Percentiles rank a stretch among this genome's conserved stretches.
These are phyloP conservation scores for Solanum infundibuliforme DNA, from an alignment of 257 asterid genomes.

Conservation along the genomic window DNA sequence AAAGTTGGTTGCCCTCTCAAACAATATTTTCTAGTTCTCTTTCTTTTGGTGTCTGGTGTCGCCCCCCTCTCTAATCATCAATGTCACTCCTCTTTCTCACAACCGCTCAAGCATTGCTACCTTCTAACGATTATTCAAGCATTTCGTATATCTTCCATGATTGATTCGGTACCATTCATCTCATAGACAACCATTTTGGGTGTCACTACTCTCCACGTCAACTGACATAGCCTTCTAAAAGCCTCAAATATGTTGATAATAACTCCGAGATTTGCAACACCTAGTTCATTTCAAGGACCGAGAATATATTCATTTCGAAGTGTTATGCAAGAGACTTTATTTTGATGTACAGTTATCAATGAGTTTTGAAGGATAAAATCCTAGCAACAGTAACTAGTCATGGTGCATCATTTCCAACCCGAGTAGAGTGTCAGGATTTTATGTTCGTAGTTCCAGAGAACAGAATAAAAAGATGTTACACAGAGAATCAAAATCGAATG, in stretches of 20 bases:
- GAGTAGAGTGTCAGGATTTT: background rate
- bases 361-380: background rate
- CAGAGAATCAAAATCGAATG: background rate
- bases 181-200: background rate
- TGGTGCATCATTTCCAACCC: background rate
- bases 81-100: background rate
- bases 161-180: background rate
- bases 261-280: background rate
- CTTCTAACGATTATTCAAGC: background rate
- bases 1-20: background rate
- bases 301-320: background rate
- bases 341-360: background rate
- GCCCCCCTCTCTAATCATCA: background rate
- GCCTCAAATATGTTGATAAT: background rate
- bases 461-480: background rate
- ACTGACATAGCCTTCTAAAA: background rate
- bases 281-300: background rate
- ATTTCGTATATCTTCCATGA: background rate
- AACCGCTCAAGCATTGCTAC: background rate
- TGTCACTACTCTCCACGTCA: background rate
- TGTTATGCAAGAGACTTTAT: background rate
- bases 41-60: background rate
- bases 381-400: background rate
- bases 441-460: background rate
- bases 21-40: background rate